Evolutionary conservation across 2,329 filamentous ascomycete genomes (phyloP).

Genomic region (Alternaria arbusti): DNA sequence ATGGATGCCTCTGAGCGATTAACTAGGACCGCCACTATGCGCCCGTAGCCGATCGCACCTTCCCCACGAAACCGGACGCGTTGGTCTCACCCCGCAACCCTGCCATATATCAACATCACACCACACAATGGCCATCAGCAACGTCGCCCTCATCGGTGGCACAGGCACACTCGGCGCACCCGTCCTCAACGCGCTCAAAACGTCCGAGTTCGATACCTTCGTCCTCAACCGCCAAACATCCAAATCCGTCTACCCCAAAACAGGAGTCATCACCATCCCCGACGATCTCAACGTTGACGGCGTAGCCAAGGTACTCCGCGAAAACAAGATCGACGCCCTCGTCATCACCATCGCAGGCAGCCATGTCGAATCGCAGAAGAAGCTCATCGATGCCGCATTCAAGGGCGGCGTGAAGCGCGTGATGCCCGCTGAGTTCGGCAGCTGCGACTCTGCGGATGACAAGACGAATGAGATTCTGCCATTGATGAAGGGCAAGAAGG

Average conservation of each 20-base stretch:
- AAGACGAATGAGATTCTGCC: constrained; percentile 55
- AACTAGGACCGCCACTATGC: background rate
- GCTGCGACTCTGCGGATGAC: constrained; percentile 51
- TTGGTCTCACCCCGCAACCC: background rate
- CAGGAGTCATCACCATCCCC: constrained; percentile 51
- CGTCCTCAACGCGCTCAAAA: constrained; percentile 41
- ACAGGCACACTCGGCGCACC: constrained; percentile 44
- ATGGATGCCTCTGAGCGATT: background rate
- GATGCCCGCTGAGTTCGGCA: constrained; percentile 67
- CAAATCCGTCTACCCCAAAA: constrained; percentile 49
- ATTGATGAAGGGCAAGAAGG: constrained; percentile 60
- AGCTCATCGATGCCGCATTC: constrained; percentile 64
- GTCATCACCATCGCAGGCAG: constrained; percentile 57
- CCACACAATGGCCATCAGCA: constrained; percentile 32
- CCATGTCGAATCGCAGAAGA: constrained; percentile 55
- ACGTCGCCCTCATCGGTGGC: constrained; percentile 52
- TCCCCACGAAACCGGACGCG: background rate
- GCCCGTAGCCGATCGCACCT: background rate
- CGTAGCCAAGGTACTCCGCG: constrained; percentile 49
- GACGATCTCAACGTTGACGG: constrained; percentile 45
- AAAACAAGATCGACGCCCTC: constrained; percentile 57
- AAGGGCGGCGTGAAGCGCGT: constrained; percentile 65
- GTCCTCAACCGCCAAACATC: constrained; percentile 45
- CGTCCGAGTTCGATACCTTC: constrained; percentile 40
- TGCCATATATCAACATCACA: no score